Base-by-base conservation (phyloP, 2,329 filamentous ascomycete species). In the Ophiocordyceps camponoti-leonardi region DNA sequence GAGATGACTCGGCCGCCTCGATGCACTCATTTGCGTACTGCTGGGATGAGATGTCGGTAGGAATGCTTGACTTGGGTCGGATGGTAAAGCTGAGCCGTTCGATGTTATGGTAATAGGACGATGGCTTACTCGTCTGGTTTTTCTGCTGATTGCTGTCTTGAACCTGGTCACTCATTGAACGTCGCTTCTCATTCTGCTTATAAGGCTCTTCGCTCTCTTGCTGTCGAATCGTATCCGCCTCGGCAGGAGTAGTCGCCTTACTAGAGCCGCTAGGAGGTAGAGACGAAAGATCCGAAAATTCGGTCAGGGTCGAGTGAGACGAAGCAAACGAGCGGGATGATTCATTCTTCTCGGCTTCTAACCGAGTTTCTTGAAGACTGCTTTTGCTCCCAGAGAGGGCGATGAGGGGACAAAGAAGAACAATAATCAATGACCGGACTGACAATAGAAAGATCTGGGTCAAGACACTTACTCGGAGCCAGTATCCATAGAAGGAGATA, bases 1-100 rank as follows among this genome's bases (percentile, higher is more conserved):
- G 75, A 39, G 86, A 95, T 10, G 85, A 83, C 61, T 94, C 86
- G 45, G 90, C 92, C 13, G 90, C 90, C 45, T 81, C 74, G 48
- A 94, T 83, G 58, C 87, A 94, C 65, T 98, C 87, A 51, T 81
- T 77, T n/a, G 86, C 90, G 64, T 94, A 95, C 48, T 90, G 79
- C 44, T 77, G 71, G 26, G 78, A 72, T 16, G 82, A 70, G 42
- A 96, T 62, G 49, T 83, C 75, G 46, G 75, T 67, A 16, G 90
- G 88, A 55, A 98, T 88, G 16, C 90, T 94, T 8, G 86, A 84
- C 54, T 79, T 86, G 13, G 86, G 82, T 39, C 74, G 75, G 48
- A 83, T 75, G 53, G 79, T 75, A 58, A 73, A 77, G 31, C 56
- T 61, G 31, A 64, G 57, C 26, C 60, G 57, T 45, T 64, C 61